A percentile compares a stretch with the other conserved stretches of the same genome.
phyloP scores from a whole-genome alignment of 805 yeast species.

The Clavispora asparagi region DNA sequence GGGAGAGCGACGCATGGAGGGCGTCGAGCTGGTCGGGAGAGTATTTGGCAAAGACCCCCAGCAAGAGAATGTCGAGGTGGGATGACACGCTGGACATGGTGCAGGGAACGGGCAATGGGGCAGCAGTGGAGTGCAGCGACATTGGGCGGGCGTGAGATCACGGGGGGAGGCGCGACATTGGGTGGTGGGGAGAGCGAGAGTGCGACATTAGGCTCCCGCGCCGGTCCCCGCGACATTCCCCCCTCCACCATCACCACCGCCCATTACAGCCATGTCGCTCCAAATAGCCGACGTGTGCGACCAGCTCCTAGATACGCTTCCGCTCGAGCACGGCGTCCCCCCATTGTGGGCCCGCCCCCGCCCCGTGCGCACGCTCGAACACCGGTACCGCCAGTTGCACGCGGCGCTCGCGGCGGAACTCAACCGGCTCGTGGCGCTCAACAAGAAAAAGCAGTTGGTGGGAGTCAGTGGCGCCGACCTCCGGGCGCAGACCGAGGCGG shows the following conservation, averaged over 20 bases:
- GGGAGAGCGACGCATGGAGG: conserved; percentile 37
- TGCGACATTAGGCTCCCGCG: not conserved
- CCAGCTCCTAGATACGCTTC: not conserved
- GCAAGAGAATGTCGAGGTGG: conserved; percentile 6
- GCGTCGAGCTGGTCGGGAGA: conserved; percentile 40
- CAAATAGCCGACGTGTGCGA: not conserved
- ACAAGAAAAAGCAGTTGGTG: too few relatives aligned
- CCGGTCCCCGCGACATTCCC: too few relatives aligned
- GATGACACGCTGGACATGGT: too few relatives aligned
- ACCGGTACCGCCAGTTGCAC: conserved; percentile 21
- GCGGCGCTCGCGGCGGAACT: conserved; percentile 19
- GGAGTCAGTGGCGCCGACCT: not conserved
- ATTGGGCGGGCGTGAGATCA: not conserved
- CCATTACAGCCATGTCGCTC: not conserved
- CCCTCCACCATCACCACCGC: too few relatives aligned
- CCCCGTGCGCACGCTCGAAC: conserved; percentile 14
- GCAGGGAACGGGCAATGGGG: too few relatives aligned
- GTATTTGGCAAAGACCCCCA: conserved; percentile 47
- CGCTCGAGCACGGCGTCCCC: conserved; percentile 32
- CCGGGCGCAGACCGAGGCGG: too few relatives aligned
- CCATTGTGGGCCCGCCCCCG: conserved; percentile 6
- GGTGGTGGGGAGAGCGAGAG: too few relatives aligned
- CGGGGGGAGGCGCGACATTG: not conserved
- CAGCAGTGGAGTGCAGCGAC: not conserved
- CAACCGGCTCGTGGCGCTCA: conserved; percentile 25